Conservation (phyloP, 139 green algal species). For the Chlamydomonas sphaeroides region DNA sequence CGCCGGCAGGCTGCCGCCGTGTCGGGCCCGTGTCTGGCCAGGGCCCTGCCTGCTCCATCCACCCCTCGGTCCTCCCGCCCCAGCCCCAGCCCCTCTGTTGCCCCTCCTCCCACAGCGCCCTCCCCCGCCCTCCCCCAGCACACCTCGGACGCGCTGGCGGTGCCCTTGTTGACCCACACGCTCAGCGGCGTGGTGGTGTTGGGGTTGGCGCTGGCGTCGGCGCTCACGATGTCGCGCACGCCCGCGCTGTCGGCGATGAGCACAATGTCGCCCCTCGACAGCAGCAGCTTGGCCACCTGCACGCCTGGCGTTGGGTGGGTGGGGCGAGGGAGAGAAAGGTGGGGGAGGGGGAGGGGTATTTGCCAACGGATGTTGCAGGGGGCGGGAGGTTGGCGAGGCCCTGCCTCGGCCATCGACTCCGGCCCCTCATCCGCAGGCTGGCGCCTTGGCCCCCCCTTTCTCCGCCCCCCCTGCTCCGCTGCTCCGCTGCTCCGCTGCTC, state of each 20-base stretch:
- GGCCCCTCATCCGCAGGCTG: too few species aligned
- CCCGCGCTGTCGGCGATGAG: conserved; percentile 92
- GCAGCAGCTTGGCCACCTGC: conserved; percentile 83
- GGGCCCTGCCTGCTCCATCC: too few species aligned
- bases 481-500: background rate
- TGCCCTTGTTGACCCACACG: conserved; percentile 96
- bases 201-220: conserved; percentile 63
- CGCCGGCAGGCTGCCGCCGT: too few species aligned
- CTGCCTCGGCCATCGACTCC: too few species aligned
- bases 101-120: background rate
- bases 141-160: conserved; percentile 91
- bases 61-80: too few species aligned
- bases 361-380: too few species aligned
- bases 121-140: background rate
- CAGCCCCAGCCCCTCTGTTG: too few species aligned
- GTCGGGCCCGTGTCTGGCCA: too few species aligned
- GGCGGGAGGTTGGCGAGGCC: too few species aligned
- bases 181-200: conserved; percentile 67
- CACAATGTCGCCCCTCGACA: conserved; percentile 89
- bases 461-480: background rate
- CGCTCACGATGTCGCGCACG: conserved; percentile 90
- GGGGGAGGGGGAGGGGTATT: too few species aligned
- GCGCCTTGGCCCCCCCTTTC: too few species aligned
- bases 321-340: background rate
- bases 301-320: conserved; percentile 58